Evolutionary conservation across 495 filamentous ascomycete genomes (phyloP).

Genomic region (Podospora sp.): DNA sequence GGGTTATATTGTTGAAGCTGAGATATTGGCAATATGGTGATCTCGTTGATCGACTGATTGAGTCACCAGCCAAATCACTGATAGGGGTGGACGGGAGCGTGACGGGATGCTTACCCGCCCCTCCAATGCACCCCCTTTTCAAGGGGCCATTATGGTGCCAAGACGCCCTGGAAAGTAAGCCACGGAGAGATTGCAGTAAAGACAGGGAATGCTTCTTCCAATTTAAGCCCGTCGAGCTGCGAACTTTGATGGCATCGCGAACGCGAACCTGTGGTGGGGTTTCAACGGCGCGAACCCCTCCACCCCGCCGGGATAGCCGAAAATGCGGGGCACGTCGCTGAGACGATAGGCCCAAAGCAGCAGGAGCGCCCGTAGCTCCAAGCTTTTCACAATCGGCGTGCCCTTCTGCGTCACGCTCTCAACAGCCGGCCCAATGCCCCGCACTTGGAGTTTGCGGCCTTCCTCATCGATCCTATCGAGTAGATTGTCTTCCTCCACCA

Average conservation of each 20-base stretch:
- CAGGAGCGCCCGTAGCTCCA: slow-evolving; percentile 10
- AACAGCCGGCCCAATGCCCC: slow-evolving; percentile 37
- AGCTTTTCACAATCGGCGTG: slow-evolving; percentile 7
- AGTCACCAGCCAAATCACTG: not conserved
- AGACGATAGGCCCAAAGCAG: slow-evolving; percentile 2
- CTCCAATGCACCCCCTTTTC: not conserved
- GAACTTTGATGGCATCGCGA: no score
- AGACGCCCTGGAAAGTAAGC: no score
- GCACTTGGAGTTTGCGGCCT: slow-evolving; percentile 41
- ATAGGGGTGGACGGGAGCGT: not conserved
- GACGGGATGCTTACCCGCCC: not conserved
- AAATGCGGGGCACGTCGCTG: not conserved
- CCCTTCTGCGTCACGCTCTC: slow-evolving; percentile 18
- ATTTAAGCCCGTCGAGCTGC: not conserved
- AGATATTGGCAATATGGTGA: not conserved
- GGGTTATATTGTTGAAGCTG: no score
- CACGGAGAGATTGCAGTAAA: no score
- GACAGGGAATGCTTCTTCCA: not conserved
- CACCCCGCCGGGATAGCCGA: slow-evolving; percentile 1
- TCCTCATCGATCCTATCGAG: slow-evolving; percentile 30
- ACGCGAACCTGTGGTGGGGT: not conserved
- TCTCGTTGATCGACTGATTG: not conserved
- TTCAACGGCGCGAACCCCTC: not conserved
- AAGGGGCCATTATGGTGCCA: no score
- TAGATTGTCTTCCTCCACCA: slow-evolving; percentile 6